Conservation (phyloP, 257 asterid species). For the Plantago ovata region DNA sequence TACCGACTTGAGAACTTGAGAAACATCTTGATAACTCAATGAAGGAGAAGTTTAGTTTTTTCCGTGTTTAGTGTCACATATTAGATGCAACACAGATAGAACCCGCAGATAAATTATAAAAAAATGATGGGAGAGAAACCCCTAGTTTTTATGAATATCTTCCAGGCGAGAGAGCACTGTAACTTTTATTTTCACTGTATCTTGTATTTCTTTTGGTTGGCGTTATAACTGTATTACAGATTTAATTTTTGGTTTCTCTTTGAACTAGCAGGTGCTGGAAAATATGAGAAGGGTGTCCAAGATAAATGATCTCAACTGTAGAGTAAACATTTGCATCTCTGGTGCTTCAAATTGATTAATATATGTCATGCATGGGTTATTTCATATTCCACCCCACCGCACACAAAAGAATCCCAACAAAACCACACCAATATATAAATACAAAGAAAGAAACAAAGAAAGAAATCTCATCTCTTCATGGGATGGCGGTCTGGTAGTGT, state of each 20-base stretch:
- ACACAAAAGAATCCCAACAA: too few relatives aligned
- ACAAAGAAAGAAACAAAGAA: not conserved
- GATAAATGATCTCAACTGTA: slow-evolving; percentile 61
- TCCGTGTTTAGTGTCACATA: not conserved
- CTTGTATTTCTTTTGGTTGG: slow-evolving; percentile 1
- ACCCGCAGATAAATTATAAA: not conserved
- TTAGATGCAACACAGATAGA: not conserved
- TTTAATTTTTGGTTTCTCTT: slow-evolving; percentile 14
- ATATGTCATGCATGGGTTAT: slow-evolving; percentile 1
- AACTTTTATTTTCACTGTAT: not conserved
- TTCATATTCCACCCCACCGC: too few relatives aligned
- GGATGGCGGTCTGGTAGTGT: too few relatives aligned
- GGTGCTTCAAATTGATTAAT: slow-evolving; percentile 12
- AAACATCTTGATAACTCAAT: not conserved
- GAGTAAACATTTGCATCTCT: slow-evolving; percentile 34
- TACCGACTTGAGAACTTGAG: not conserved
- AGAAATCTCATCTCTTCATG: not conserved
- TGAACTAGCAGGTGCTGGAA: slow-evolving; percentile 60
- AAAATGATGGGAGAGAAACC: not conserved
- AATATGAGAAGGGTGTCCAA: slow-evolving; percentile 68
- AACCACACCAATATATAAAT: not conserved
- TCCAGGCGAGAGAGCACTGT: slow-evolving; percentile 5
- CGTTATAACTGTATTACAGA: not conserved
- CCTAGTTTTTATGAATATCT: slow-evolving; percentile 1
- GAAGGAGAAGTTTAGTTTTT: not conserved